Evolutionary conservation across 768 basidiomycete species (phyloP), one percentile per base, ranked within the genome.

Genomic region (Boletus huronensis): DNA sequence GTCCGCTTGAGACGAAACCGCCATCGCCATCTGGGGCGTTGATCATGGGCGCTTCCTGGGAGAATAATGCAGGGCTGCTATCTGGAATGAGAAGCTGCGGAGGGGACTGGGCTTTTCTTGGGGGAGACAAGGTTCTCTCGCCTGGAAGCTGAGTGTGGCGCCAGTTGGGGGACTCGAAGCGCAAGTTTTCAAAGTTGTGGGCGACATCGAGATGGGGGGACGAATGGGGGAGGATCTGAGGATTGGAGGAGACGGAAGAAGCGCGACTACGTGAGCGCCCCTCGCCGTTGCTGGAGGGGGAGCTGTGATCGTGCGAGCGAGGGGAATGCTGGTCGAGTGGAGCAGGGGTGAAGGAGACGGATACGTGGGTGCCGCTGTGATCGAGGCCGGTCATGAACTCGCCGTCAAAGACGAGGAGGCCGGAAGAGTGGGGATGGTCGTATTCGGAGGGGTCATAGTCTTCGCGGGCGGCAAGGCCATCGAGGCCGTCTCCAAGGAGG

Each of bases 401-500:
- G 62, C 61, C 57, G 63, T 84, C 80, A 68, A 85, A 84, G 73
- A 87, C 80, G 60, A 90, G 77, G 11, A 84, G 77, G 26, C 68
- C 63, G 31, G 78, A 65, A 1, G 73, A 72, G 54, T 76, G 68
- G 19, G 86, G 83, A 5, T 72, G 64, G 72, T 91, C 89, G 76
- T 82, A 90, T 52, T 90, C 85, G 28, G 80, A 69, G 5, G 89
- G 88, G 66, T 90, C 82, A 79, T 91, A 90, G 29, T 83, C 84
- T 69, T 71, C 62, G 56, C 65, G 64, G 64, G 51, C 61, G 51
- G 67, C 65, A 60, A 69, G 68, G 58, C 58, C 67, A 43, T 70
- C 69, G 23, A 72, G 70, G 38, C 80, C 75, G 52, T 79, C 79
- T 29, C 74, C 74, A 38, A 86, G 80, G 55, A 87, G 67, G 49